Evolutionary conservation across 2,329 filamentous ascomycete genomes (phyloP).

Genomic region (Pseudocercospora pini-densiflorae): DNA sequence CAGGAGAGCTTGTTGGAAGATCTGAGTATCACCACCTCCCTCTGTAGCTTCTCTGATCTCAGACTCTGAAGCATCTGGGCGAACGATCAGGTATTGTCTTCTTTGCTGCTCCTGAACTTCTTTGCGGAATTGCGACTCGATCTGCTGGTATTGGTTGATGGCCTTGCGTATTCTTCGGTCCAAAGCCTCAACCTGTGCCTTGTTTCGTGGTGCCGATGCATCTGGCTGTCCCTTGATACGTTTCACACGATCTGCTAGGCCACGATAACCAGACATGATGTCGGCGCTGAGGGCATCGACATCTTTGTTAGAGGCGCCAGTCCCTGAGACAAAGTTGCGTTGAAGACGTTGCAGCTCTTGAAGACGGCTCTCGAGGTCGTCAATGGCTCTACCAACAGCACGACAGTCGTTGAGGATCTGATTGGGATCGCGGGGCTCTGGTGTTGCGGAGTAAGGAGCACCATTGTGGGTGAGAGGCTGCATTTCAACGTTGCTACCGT

Average conservation of each 20-base stretch:
- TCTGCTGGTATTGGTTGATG: constrained; percentile 79
- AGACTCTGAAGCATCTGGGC: constrained; percentile 71
- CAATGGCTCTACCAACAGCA: constrained; percentile 77
- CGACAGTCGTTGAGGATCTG: constrained; percentile 83
- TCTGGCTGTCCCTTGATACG: constrained; percentile 79
- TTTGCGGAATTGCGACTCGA: constrained; percentile 80
- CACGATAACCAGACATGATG: constrained; percentile 82
- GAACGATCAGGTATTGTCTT: constrained; percentile 83
- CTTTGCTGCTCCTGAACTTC: constrained; percentile 82
- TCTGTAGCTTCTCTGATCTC: constrained; percentile 81
- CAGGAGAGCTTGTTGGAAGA: constrained; percentile 87
- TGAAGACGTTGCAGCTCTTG: constrained; percentile 73
- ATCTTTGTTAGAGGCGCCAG: constrained; percentile 64
- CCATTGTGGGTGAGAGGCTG: constrained; percentile 56
- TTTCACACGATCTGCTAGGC: constrained; percentile 78
- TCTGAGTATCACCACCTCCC: constrained; percentile 71
- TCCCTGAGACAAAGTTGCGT: constrained; percentile 71
- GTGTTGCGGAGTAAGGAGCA: constrained; percentile 31
- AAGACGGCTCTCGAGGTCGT: constrained; percentile 73
- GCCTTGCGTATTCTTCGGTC: constrained; percentile 79
- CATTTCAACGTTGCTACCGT: constrained; percentile 66
- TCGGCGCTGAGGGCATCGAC: constrained; percentile 76
- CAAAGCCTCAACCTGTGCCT: constrained; percentile 78
- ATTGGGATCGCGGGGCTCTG: constrained; percentile 63
- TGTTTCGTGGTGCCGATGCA: constrained; percentile 72